These are phyloP conservation scores for Platanthera zijinensis DNA, from an alignment of 106 monocot species.

Conservation along the genomic window DNA sequence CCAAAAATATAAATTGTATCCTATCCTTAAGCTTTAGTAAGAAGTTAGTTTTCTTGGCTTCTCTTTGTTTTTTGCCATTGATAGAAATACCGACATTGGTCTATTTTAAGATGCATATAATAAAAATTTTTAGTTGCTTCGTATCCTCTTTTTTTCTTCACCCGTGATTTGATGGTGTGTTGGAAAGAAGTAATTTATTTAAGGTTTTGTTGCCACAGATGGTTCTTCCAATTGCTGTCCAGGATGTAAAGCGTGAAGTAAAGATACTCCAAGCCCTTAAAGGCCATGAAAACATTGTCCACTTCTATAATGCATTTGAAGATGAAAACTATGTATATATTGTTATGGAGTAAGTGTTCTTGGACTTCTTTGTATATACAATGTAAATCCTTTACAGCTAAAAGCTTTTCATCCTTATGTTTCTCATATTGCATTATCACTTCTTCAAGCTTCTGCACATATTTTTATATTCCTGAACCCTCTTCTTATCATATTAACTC, in stretches of 20 bases:
- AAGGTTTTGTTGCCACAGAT: constrained; percentile 41
- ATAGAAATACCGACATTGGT: no score
- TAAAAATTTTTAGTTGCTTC: neutral
- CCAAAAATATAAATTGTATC: no score
- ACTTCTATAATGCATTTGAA: constrained; percentile 89
- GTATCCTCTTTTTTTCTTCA: neutral
- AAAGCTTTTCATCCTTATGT: neutral
- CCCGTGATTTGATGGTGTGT: neutral
- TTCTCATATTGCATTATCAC: neutral
- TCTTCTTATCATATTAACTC: neutral
- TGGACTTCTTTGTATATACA: neutral
- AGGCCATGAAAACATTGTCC: constrained; percentile 89
- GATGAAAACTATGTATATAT: constrained; percentile 86
- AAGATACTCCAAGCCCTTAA: constrained; percentile 68
- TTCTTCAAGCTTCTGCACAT: neutral
- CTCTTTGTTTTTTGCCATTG: no score
- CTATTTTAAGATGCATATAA: neutral
- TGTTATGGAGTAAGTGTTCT: constrained; percentile 88
- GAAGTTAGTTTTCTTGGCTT: no score
- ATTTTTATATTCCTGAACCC: neutral
- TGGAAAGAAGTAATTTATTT: neutral
- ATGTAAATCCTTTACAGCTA: neutral
- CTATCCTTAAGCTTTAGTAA: no score
- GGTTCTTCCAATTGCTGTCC: constrained; percentile 67
- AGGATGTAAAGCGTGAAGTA: constrained; percentile 91